Evolutionary conservation across 2,329 filamentous ascomycete species (phyloP).

Genomic region (Coniochaeta sp.): DNA sequence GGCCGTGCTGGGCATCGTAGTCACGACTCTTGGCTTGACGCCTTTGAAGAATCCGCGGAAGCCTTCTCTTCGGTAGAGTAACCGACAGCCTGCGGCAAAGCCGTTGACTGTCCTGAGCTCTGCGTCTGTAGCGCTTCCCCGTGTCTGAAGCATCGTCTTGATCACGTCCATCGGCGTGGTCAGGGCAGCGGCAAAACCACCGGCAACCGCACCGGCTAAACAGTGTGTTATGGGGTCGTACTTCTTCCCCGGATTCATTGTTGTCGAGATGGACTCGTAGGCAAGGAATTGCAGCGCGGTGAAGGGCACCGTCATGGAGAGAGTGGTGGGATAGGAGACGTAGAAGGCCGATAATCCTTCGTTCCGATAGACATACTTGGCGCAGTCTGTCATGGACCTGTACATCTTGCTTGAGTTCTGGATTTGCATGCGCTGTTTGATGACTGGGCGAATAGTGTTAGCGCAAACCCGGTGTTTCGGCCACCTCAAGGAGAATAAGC

Average conservation of each 20-base stretch:
- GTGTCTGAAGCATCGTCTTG: slow-evolving; percentile 93
- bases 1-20: slow-evolving; percentile 97
- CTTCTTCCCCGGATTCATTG: slow-evolving; percentile 76
- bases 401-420: slow-evolving; percentile 86
- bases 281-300: slow-evolving; percentile 95
- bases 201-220: slow-evolving; percentile 82
- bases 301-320: slow-evolving; percentile 98
- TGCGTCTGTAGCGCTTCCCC: slow-evolving; percentile 69
- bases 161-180: slow-evolving; percentile 97
- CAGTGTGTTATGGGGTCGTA: slow-evolving; percentile 96
- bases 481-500: slow-evolving; percentile 19
- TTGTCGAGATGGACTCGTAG: slow-evolving; percentile 92
- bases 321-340: slow-evolving; percentile 93
- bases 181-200: slow-evolving; percentile 85
- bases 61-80: slow-evolving; percentile 80
- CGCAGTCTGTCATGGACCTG: slow-evolving; percentile 79
- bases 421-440: slow-evolving; percentile 99
- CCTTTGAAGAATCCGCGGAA: slow-evolving; percentile 87
- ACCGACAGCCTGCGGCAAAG: slow-evolving; percentile 67
- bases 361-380: slow-evolving; percentile 74
- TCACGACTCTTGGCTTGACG: slow-evolving; percentile 82
- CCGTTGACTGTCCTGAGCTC: slow-evolving; percentile 83
- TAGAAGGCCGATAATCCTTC: slow-evolving; percentile 93
- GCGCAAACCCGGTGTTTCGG: not conserved
- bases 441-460: slow-evolving; percentile 51